Base-by-base conservation (phyloP, 208 protist genomes). In the Trypanosoma caninum region DNA sequence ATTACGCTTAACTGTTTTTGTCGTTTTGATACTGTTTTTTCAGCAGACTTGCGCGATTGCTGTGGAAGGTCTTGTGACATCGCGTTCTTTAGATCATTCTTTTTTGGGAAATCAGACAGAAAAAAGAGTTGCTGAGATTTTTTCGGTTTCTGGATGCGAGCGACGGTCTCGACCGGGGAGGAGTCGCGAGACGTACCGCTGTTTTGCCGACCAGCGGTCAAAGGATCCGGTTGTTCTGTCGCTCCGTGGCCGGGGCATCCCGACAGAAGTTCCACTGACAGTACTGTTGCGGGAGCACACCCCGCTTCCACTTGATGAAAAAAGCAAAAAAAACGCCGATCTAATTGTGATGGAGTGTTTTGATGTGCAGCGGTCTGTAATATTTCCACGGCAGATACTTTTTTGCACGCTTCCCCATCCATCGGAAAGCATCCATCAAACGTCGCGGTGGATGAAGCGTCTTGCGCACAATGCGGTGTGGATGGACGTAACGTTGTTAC, bases 371-470 rank as follows among this genome's bases (percentile, higher is more conserved):
- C 47, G 56, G 7, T 92, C 84, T 0, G 25, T 38, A 25, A n/a
- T 84, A 9, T 92, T 89, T 44, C 84, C 84, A 0, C 47, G 59
- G 11, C 78, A 92, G 58, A 66, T 92, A 30, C 47, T 92, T 16
- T 77, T 71, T 8, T 92, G 84, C 59, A 69, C 60, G 38, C 53
- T 92, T 44, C 69, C 53, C 6, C 66, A 78, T 35, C 84, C 84
- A 5, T 7, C 30, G 9, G n/a, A n/a, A 5, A 38, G 23, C 18
- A 28, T 58, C 6, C 6, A 20, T 16, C 6, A 47, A 10, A 63
- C 41, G 41, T 22, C 64, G 1, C 5, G 52, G 23, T 65, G 55
- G 56, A n/a, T 70, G 20, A 4, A 71, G 28, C 63, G 76, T 1
- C 41, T 78, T 14, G 57, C 31, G 40, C 18, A 47, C 23, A 33